phyloP scores from a whole-genome alignment of 1,139 yeast genomes.

The Candida tetrigidarum region DNA sequence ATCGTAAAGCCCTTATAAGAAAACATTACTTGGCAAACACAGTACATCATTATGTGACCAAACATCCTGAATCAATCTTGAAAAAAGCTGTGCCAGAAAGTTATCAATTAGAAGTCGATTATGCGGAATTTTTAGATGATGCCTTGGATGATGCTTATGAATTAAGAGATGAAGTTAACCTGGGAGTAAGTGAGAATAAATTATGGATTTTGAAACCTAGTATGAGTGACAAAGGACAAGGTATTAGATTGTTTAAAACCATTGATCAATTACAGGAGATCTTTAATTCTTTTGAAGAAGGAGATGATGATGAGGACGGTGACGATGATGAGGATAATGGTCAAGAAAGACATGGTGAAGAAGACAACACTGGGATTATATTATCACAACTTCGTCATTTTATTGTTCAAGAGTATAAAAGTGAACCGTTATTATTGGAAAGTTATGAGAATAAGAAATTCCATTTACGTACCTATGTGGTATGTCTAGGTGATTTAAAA shows the following conservation, averaged over 20 bases:
- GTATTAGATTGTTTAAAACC: conserved; percentile 80
- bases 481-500: conserved; percentile 70
- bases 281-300: conserved; percentile 85
- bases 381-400: conserved; percentile 91
- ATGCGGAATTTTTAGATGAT: conserved; percentile 95
- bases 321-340: conserved; percentile 49
- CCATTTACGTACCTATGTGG: conserved; percentile 87
- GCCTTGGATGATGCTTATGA: conserved; percentile 92
- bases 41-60: conserved; percentile 70
- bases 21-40: conserved; percentile 89
- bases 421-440: conserved; percentile 65
- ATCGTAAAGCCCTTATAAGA: conserved; percentile 84
- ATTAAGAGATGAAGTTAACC: conserved; percentile 73
- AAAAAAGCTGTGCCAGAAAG: conserved; percentile 70
- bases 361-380: conserved; percentile 60
- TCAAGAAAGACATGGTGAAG: conserved; percentile 26
- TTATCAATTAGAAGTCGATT: conserved; percentile 86
- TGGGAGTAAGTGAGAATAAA: conserved; percentile 57
- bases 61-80: conserved; percentile 71
- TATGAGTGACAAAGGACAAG: conserved; percentile 98
- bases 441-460: conserved; percentile 74
- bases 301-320: conserved; percentile 57
- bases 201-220: conserved; percentile 94
- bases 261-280: conserved; percentile 79
- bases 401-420: conserved; percentile 80